Conservation (phyloP, 148 eudicot genomes). For the Linanthus parryae region DNA sequence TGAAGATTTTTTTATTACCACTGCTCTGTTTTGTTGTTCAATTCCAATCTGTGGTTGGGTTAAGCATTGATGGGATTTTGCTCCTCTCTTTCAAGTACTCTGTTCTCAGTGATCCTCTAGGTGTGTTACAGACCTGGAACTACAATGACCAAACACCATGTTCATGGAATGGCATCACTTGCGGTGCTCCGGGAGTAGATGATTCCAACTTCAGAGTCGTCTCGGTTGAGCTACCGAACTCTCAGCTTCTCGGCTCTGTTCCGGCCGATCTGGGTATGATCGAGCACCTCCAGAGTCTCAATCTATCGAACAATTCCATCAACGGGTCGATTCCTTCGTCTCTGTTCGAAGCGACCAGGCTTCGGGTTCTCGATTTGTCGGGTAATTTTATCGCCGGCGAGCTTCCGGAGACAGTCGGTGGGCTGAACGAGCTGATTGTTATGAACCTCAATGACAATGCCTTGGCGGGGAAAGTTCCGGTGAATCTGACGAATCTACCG, state of each 20-base stretch:
- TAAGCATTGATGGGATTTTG: constrained; percentile 56
- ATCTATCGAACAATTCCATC: constrained; percentile 64
- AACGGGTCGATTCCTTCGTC: constrained; percentile 63
- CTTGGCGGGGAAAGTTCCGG: constrained; percentile 49
- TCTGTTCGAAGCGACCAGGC: constrained; percentile 34
- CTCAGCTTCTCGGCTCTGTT: constrained; percentile 53
- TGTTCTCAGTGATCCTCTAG: constrained; percentile 52
- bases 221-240: constrained; percentile 46
- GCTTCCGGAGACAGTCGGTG: constrained; percentile 40
- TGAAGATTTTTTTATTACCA: no score
- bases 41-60: constrained; percentile 8
- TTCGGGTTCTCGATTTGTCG: constrained; percentile 54
- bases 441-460: constrained; percentile 60
- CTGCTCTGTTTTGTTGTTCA: no score
- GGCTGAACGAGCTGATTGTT: constrained; percentile 25
- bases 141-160: constrained; percentile 58
- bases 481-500: constrained; percentile 26
- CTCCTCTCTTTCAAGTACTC: constrained; percentile 67
- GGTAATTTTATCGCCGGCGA: constrained; percentile 58
- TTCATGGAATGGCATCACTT: constrained; percentile 65
- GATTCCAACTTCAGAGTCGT: constrained; percentile 31
- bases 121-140: constrained; percentile 48
- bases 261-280: constrained; percentile 60
- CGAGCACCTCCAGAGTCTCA: constrained; percentile 35
- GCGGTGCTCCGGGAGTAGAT: no score